Percentiles rank a stretch among this genome's conserved stretches.
Evolutionary conservation across 495 filamentous ascomycete species (phyloP).

Genomic region (Aspergillus asperescens): DNA sequence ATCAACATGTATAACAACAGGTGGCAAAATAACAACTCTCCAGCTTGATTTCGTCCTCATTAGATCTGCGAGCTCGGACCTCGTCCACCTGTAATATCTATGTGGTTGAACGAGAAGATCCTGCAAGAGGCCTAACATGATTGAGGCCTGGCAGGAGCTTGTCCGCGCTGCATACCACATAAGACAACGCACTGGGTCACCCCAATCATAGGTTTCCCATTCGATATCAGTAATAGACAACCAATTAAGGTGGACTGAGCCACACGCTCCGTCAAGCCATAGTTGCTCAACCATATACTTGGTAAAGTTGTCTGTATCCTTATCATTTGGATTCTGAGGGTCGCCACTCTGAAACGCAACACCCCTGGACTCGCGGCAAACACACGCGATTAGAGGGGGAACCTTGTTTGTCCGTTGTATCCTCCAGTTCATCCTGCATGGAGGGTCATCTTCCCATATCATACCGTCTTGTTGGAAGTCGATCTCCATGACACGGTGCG

Average conservation of each 20-base stretch:
- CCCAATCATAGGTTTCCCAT: neutral
- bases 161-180: slow-evolving; percentile 1
- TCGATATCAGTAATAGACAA: neutral
- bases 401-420: neutral
- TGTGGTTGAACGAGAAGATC: neutral
- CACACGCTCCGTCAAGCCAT: neutral
- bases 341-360: neutral
- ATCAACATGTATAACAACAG: neutral
- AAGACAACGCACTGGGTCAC: neutral
- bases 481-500: neutral
- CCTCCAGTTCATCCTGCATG: neutral
- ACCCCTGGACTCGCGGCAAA: neutral
- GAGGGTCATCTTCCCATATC: neutral
- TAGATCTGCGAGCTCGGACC: neutral
- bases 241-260: neutral
- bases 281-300: neutral
- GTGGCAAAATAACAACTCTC: slow-evolving; percentile 2
- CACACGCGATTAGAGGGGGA: neutral
- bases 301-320: neutral
- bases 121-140: neutral
- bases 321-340: neutral
- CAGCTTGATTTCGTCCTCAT: neutral
- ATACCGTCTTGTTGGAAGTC: neutral
- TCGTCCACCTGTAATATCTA: neutral
- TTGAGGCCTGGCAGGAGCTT: neutral